phyloP scores from a whole-genome alignment of 176 grass and related monocot genomes.

The Saccharum spontaneum region DNA sequence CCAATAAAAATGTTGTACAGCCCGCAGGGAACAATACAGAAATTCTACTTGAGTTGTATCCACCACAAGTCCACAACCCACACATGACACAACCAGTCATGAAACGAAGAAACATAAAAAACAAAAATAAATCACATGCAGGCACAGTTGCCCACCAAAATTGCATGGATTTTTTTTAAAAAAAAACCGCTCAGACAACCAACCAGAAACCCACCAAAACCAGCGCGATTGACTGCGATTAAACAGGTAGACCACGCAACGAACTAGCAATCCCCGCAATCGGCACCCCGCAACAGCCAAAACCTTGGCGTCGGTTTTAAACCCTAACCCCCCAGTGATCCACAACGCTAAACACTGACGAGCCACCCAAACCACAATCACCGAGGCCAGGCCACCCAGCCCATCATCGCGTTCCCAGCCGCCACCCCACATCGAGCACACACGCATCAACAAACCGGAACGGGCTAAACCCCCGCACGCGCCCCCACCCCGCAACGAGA shows the following conservation, averaged over 20 bases:
- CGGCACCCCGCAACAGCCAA: neutral
- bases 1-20: neutral
- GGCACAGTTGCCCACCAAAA: neutral
- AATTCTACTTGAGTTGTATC: neutral
- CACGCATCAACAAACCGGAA: neutral
- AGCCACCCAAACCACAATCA: neutral
- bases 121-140: neutral
- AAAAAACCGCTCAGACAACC: neutral
- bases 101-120: neutral
- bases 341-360: slow-evolving; percentile 14
- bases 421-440: neutral
- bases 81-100: neutral
- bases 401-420: neutral
- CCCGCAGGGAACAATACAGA: neutral
- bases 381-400: neutral
- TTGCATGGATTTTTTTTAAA: neutral
- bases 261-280: neutral
- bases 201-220: neutral
- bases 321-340: slow-evolving; percentile 45
- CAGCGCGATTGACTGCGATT: neutral
- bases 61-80: neutral
- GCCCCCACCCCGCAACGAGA: neutral
- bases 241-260: neutral
- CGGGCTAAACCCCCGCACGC: neutral
- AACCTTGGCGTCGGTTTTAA: slow-evolving; percentile 9